Evolutionary conservation across 2,329 filamentous ascomycete genomes (phyloP), one percentile per base, ranked within the genome.

Genomic region (Rhinocladiella mackenziei): DNA sequence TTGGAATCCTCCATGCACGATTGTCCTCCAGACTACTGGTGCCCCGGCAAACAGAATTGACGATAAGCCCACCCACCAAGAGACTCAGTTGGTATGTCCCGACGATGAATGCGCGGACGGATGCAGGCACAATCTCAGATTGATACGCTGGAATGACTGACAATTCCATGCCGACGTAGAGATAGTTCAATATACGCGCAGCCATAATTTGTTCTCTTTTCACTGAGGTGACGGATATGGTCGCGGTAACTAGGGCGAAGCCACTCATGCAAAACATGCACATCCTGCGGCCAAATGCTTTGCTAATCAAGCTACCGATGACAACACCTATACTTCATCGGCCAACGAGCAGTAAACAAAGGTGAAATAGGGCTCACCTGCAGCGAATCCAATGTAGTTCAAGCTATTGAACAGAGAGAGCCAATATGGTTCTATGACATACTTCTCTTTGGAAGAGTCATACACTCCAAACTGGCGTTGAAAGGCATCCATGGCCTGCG

Each of bases 131-230:
- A 10, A 94, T 94, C 63, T 95, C 89, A 32, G 87, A 89, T 62
- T 94, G 89, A 62, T 94, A 95, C 28, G 94, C 85, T 0, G 89
- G 89, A 2, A 95, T 87, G 54, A 94, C 94, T 33, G 88, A 89
- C 1, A 88, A 94, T 34, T 91, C 74, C 62, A 88, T 85, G 63
- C 89, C 89, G 48, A 94, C 86, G 32, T 87, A 86, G 10, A 94
- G 9, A 26, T 45, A 67, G 26, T 65, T 63, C 3, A 69, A 53
- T 5, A 64, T 63, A 2, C 65, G 59, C 1, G 55, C 65, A 2
- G 58, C 60, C 33, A 69, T 49, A 11, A 65, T 62, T 39, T 67
- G 64, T 1, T 53, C 48, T 3, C 41, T 52, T 11, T 28, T 57
- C 9, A 53, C 47, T 4, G 64, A 60, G 0, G 64, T 66, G 29